Evolutionary conservation across 306 rosid genomes (phyloP), one percentile per base, ranked within the genome.

Genomic region (Rubus parviflorus): DNA sequence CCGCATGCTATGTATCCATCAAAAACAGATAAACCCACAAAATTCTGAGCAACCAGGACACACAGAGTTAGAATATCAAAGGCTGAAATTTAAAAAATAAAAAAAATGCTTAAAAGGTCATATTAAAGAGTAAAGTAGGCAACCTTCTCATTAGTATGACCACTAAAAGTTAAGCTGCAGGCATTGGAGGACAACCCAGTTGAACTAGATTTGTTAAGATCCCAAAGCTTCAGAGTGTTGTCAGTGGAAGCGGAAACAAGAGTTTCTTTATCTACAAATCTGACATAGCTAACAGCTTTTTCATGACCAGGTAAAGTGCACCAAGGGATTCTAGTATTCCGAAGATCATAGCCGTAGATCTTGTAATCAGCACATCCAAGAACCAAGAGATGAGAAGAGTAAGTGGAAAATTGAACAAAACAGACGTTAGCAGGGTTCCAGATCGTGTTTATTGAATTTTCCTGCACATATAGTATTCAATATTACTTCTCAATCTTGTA

Each of bases 211-310:
- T 89, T 87, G 76, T 84, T 91, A 51, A 91, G 81, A 84, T 87
- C 81, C 97, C 97, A 91, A 52, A 89, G 92, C 87, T 89, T 91
- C 82, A 89, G 80, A 75, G 97, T 66, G 83, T 83, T 91, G 87
- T 91, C 97, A 15, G 92, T 87, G 66, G 93, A 89, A 75, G 97
- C 90, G 46, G 97, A 89, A 23, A 84, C 92, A 76, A 91, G 85
- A 60, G 88, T 81, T 41, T 84, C 83, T 47, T 81, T 68, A 67
- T 82, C 85, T 25, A 82, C 22, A 58, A 88, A 89, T 80, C 87
- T 85, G 57, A 84, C 90, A 74, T 81, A 79, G 83, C 90, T 87
- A 20, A 87, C 96, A 56, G 90, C 78, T 79, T 87, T 90, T 63
- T 64, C 75, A 61, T 91, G 97, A 25, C 97, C 94, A 70, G 75